phyloP scores from a whole-genome alignment of 345 rosid species.

The Geranium brycei region DNA sequence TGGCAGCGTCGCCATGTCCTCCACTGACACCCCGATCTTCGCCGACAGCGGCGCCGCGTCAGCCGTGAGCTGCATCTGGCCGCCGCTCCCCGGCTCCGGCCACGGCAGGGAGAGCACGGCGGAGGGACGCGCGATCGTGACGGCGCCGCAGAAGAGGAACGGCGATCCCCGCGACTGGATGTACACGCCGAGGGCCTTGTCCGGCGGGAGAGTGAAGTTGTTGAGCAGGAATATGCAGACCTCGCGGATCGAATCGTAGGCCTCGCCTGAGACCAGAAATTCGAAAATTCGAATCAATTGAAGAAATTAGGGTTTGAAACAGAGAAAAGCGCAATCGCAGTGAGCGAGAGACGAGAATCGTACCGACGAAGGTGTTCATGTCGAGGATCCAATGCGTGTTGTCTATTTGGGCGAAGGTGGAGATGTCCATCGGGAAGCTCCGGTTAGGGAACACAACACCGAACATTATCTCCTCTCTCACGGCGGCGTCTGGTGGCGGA shows the following conservation, averaged over 20 bases:
- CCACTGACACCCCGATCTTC: conserved; percentile 83
- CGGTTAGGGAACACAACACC: conserved; percentile 94
- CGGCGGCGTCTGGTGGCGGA: not conserved
- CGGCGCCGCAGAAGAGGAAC: conserved; percentile 74
- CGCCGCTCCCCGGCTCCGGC: conserved; percentile 76
- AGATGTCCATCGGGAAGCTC: conserved; percentile 88
- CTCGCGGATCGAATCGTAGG: conserved; percentile 66
- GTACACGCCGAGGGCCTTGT: conserved; percentile 88
- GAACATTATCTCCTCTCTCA: conserved; percentile 33
- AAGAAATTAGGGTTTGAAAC: not conserved
- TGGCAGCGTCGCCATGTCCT: conserved; percentile 47
- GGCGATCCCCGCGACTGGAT: conserved; percentile 82
- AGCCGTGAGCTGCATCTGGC: conserved; percentile 54
- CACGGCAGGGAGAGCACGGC: conserved; percentile 71
- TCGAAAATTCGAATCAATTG: not conserved
- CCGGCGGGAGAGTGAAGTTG: conserved; percentile 65
- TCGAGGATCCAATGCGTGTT: conserved; percentile 92
- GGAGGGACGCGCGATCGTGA: conserved; percentile 69
- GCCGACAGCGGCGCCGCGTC: conserved; percentile 51
- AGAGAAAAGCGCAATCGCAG: not conserved
- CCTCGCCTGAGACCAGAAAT: conserved; percentile 43
- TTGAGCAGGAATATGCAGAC: conserved; percentile 78
- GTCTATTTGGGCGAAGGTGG: conserved; percentile 79
- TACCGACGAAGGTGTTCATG: conserved; percentile 93
- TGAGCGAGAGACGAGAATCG: conserved; percentile 2